Evolutionary conservation across 1,139 yeast genomes (phyloP).

Genomic region (Wickerhamomyces sp.): DNA sequence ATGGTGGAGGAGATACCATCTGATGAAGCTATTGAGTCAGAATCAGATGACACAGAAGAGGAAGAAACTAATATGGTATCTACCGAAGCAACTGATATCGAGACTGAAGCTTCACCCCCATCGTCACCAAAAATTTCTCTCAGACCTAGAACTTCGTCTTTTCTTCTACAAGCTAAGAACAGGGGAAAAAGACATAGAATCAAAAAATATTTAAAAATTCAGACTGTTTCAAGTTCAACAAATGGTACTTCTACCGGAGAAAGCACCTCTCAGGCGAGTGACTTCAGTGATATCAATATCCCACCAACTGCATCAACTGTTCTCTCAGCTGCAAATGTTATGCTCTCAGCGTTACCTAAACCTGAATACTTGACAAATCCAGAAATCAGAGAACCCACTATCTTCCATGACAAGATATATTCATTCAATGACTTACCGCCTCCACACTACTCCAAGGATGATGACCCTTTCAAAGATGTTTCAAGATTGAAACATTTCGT

Average conservation of each 20-base stretch:
- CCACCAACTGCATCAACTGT: constrained; percentile 55
- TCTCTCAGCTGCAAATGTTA: constrained; percentile 50
- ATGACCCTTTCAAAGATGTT: constrained; percentile 1
- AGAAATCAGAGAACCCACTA: constrained; percentile 45
- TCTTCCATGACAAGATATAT: constrained; percentile 80
- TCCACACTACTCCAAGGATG: constrained; percentile 27
- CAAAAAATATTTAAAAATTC: constrained; percentile 28
- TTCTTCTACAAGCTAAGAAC: constrained; percentile 6
- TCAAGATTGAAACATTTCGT: constrained; percentile 20
- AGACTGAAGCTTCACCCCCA: background rate
- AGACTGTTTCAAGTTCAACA: constrained; percentile 16
- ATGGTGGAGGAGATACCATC: constrained; percentile 4
- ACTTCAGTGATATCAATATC: constrained; percentile 31
- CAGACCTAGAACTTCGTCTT: constrained; percentile 2
- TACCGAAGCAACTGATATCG: background rate
- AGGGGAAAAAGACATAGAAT: constrained; percentile 20
- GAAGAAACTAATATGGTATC: constrained; percentile 14
- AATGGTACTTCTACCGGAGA: background rate
- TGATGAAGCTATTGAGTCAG: too few species aligned
- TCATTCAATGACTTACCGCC: constrained; percentile 61
- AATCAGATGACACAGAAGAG: too few species aligned
- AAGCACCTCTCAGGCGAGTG: background rate
- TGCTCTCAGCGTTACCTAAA: constrained; percentile 84
- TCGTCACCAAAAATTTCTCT: too few species aligned
- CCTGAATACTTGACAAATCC: constrained; percentile 62